Percentiles rank a stretch among this genome's conserved stretches.
phyloP scores from a whole-genome alignment of 1,139 yeast genomes.

The Taiozyma sp. region DNA sequence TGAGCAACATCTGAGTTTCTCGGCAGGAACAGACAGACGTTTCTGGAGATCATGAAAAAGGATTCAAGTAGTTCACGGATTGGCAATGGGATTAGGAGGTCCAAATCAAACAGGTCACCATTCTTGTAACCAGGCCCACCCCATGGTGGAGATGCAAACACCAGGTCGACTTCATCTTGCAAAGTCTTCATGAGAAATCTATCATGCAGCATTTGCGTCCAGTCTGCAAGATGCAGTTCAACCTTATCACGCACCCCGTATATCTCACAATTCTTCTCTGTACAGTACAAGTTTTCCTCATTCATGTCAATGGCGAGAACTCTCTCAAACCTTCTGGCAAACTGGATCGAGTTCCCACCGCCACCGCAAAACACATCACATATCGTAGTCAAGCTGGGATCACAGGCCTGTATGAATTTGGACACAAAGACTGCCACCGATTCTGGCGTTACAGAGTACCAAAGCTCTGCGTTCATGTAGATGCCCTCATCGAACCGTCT shows the following conservation, averaged over 20 bases:
- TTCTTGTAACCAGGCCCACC: conserved; percentile 76
- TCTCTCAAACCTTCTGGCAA: conserved; percentile 53
- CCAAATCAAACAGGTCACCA: conserved; percentile 42
- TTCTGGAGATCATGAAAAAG: conserved; percentile 39
- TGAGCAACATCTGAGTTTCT: conserved; percentile 61
- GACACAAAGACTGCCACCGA: conserved; percentile 62
- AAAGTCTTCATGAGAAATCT: conserved; percentile 24
- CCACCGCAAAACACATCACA: conserved; percentile 90
- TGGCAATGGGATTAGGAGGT: conserved; percentile 41
- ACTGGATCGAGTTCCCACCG: conserved; percentile 89
- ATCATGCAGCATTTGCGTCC: conserved; percentile 38
- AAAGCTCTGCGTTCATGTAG: conserved; percentile 66
- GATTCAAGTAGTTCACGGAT: conserved; percentile 41
- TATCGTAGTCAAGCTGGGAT: conserved; percentile 41
- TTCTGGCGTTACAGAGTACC: conserved; percentile 95
- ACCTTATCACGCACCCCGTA: conserved; percentile 56
- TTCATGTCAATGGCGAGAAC: conserved; percentile 71
- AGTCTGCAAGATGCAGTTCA: conserved; percentile 49
- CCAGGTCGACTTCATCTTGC: conserved; percentile 45
- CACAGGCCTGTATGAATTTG: conserved; percentile 43
- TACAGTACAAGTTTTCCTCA: conserved; percentile 57
- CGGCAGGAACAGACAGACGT: conserved; percentile 75
- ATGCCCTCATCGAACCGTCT: conserved; percentile 65
- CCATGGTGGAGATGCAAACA: conserved; percentile 95
- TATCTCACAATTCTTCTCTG: conserved; percentile 65